Evolutionary conservation across 805 yeast species (phyloP).

Genomic region (Zygosaccharomyces bailii): DNA sequence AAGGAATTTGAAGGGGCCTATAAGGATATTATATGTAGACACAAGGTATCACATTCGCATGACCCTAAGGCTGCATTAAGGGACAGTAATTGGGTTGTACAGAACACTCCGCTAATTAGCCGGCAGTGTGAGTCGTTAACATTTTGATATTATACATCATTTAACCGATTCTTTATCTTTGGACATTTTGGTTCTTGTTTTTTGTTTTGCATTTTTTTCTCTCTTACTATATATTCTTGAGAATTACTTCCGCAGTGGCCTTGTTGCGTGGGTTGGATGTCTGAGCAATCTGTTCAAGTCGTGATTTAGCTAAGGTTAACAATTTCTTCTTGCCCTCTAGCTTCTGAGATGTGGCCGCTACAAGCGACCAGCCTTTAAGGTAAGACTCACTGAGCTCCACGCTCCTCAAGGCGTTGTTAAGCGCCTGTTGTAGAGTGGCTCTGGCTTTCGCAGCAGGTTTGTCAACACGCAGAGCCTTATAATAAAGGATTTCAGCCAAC

Average conservation of each 20-base stretch:
- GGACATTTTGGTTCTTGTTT: background rate
- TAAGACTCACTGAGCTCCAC: constrained; percentile 73
- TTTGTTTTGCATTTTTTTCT: background rate
- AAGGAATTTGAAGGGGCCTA: constrained; percentile 63
- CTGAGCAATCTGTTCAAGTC: constrained; percentile 38
- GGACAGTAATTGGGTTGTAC: constrained; percentile 83
- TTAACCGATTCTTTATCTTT: background rate
- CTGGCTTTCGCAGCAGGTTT: constrained; percentile 10
- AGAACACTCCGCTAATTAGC: constrained; percentile 48
- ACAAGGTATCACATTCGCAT: constrained; percentile 48
- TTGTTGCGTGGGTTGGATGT: constrained; percentile 36
- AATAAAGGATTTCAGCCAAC: constrained; percentile 27
- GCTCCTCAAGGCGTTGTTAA: constrained; percentile 58
- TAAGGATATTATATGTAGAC: constrained; percentile 41
- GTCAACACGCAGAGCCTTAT: constrained; percentile 18
- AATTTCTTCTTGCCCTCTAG: constrained; percentile 33
- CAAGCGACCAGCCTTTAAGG: constrained; percentile 72
- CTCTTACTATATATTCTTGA: constrained; percentile 15
- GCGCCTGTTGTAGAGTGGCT: constrained; percentile 22
- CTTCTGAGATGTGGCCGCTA: constrained; percentile 40
- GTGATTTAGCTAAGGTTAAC: constrained; percentile 36
- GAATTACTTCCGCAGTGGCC: constrained; percentile 38
- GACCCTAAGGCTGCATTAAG: constrained; percentile 70
- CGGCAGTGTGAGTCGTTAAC: constrained; percentile 35
- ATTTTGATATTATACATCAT: constrained; percentile 13